These are phyloP conservation scores for Macadamia tetraphylla DNA, from an alignment of 164 flowering plant species.

Conservation along the genomic window DNA sequence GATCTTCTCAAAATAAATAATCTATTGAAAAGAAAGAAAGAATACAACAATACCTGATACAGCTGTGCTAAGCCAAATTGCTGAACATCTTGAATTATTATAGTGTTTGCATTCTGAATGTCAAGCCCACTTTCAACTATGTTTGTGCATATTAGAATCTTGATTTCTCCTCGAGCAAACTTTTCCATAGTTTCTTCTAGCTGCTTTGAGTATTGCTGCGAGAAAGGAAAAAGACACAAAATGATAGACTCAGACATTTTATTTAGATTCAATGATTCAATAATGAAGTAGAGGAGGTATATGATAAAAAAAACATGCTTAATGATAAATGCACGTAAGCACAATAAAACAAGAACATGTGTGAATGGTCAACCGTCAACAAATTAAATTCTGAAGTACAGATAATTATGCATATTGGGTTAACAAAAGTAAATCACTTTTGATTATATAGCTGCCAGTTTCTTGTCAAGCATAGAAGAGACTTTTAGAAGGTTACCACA, in stretches of 20 bases:
- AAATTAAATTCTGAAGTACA: neutral
- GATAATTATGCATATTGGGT: neutral
- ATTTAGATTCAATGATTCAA: neutral
- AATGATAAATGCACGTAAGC: too few relatives aligned
- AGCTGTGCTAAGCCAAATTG: conserved; percentile 94
- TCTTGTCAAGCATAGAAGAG: neutral
- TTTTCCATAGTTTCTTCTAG: conserved; percentile 93
- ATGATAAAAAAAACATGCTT: neutral
- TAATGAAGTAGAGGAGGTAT: neutral
- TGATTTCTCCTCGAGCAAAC: conserved; percentile 69
- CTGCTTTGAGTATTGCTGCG: conserved; percentile 93
- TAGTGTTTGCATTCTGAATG: conserved; percentile 97
- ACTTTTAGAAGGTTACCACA: neutral
- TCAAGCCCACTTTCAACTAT: conserved; percentile 99
- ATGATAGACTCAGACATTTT: neutral
- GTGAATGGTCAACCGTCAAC: neutral
- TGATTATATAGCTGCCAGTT: neutral
- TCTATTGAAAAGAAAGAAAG: conserved; percentile 1
- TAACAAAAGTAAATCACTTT: neutral
- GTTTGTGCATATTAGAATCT: conserved; percentile 88
- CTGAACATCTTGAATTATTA: conserved; percentile 93
- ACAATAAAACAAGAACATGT: neutral
- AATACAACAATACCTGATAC: conserved; percentile 60
- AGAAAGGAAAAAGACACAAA: conserved; percentile 5
- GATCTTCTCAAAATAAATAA: neutral